phyloP scores from a whole-genome alignment of 2,329 filamentous ascomycete genomes.

The Rutstroemia sp. region DNA sequence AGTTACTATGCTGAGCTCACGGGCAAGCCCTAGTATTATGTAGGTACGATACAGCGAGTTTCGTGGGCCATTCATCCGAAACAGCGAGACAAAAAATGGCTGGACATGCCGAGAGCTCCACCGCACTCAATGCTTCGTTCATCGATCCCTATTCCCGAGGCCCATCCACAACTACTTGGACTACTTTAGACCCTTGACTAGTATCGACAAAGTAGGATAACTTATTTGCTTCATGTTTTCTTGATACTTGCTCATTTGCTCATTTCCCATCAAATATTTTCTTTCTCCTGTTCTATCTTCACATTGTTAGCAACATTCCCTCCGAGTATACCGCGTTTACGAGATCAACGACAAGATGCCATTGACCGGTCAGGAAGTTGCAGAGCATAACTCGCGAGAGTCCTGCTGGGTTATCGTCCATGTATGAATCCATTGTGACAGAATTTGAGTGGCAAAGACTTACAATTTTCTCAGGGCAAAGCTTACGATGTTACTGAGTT shows the following conservation, averaged over 20 bases:
- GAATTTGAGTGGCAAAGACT: slow-evolving; percentile 8
- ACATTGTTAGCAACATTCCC: background rate
- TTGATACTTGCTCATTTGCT: background rate
- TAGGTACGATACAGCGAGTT: background rate
- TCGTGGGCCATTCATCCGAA: slow-evolving; percentile 12
- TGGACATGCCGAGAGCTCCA: slow-evolving; percentile 3
- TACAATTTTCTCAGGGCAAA: slow-evolving; percentile 48
- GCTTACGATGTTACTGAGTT: slow-evolving; percentile 89
- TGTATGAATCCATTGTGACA: slow-evolving; percentile 34
- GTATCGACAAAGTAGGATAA: background rate
- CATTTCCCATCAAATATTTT: background rate
- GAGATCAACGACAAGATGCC: slow-evolving; percentile 18
- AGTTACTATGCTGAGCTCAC: no score
- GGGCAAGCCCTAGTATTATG: background rate
- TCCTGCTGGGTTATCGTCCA: slow-evolving; percentile 92
- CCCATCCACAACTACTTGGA: background rate
- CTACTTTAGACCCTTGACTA: background rate
- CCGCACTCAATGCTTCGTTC: background rate
- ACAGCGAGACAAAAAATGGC: background rate
- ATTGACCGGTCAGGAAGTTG: slow-evolving; percentile 49
- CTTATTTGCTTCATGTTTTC: background rate
- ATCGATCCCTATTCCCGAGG: background rate
- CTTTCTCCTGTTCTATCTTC: background rate
- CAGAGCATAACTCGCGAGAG: slow-evolving; percentile 69
- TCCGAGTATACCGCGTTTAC: background rate